phyloP scores from a whole-genome alignment of 2,329 filamentous ascomycete genomes.

The Pezicula carpinea region DNA sequence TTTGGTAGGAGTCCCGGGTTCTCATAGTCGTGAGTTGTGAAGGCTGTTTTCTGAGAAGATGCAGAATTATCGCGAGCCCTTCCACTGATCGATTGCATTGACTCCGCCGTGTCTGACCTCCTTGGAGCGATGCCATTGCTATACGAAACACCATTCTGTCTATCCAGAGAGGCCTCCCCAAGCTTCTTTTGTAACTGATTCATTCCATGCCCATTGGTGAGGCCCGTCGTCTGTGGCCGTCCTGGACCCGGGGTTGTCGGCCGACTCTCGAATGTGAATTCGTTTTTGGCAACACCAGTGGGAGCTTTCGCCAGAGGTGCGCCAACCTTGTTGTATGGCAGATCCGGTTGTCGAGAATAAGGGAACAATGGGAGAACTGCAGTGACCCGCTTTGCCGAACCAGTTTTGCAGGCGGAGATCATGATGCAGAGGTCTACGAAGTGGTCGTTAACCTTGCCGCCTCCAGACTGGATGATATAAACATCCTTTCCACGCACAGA shows the following conservation, averaged over 20 bases:
- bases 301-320: conserved; percentile 76
- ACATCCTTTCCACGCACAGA: conserved; percentile 98
- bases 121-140: conserved; percentile 33
- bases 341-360: conserved; percentile 92
- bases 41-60: conserved; percentile 27
- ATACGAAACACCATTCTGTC: conserved; percentile 40
- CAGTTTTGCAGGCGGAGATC: conserved; percentile 95
- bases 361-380: conserved; percentile 94
- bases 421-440: conserved; percentile 96
- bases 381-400: conserved; percentile 87
- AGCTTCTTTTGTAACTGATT: conserved; percentile 70
- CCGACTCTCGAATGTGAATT: conserved; percentile 87
- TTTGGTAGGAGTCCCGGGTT: conserved; percentile 46
- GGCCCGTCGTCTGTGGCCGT: conserved; percentile 58
- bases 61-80: conserved; percentile 19
- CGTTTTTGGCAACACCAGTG: conserved; percentile 44
- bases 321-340: conserved; percentile 93
- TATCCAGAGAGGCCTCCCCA: conserved; percentile 60
- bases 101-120: conserved; percentile 34
- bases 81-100: conserved; percentile 29
- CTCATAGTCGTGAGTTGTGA: conserved; percentile 62
- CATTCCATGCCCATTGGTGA: conserved; percentile 56
- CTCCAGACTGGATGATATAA: conserved; percentile 94
- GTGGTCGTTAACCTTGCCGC: conserved; percentile 91
- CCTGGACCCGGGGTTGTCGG: conserved; percentile 79